phyloP scores from a whole-genome alignment of 257 asterid genomes.

The Solanum gandarillasii region DNA sequence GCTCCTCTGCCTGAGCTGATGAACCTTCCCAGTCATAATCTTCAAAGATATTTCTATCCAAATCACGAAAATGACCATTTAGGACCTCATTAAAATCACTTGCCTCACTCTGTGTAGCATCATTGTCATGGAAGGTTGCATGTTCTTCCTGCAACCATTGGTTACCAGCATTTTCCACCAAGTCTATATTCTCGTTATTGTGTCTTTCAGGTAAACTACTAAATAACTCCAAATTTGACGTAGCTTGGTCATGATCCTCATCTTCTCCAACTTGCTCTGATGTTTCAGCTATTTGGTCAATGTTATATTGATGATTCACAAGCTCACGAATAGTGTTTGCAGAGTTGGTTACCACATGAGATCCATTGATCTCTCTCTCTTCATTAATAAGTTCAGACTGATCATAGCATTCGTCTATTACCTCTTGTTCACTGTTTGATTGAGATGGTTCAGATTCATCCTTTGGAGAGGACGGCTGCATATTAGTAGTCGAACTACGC shows the following conservation, averaged over 20 bases:
- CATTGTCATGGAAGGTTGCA: slow-evolving; percentile 21
- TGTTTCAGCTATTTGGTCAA: neutral
- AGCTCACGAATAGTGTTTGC: slow-evolving; percentile 12
- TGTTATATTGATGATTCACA: slow-evolving; percentile 3
- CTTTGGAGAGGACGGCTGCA: slow-evolving; percentile 21
- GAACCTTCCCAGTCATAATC: slow-evolving; percentile 30
- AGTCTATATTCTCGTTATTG: slow-evolving; percentile 4
- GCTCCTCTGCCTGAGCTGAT: slow-evolving; percentile 27
- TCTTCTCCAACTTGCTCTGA: slow-evolving; percentile 18
- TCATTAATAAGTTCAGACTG: slow-evolving; percentile 21
- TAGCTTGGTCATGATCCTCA: slow-evolving; percentile 18
- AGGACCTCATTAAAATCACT: slow-evolving; percentile 11
- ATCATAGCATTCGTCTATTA: slow-evolving; percentile 6
- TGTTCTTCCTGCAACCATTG: slow-evolving; percentile 17
- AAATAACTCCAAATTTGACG: slow-evolving; percentile 7
- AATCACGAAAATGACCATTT: slow-evolving; percentile 3
- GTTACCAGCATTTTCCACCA: neutral
- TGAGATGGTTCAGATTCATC: neutral
- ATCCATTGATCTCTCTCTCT: slow-evolving; percentile 21
- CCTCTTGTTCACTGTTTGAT: slow-evolving; percentile 11
- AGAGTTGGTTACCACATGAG: neutral
- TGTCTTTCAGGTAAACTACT: slow-evolving; percentile 12
- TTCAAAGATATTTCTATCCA: slow-evolving; percentile 20
- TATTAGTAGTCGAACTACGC: slow-evolving; percentile 14
- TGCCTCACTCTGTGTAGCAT: slow-evolving; percentile 14